These are phyloP conservation scores for Gloeostereum incarnatum DNA, from an alignment of 768 basidiomycete genomes.

Conservation along the genomic window DNA sequence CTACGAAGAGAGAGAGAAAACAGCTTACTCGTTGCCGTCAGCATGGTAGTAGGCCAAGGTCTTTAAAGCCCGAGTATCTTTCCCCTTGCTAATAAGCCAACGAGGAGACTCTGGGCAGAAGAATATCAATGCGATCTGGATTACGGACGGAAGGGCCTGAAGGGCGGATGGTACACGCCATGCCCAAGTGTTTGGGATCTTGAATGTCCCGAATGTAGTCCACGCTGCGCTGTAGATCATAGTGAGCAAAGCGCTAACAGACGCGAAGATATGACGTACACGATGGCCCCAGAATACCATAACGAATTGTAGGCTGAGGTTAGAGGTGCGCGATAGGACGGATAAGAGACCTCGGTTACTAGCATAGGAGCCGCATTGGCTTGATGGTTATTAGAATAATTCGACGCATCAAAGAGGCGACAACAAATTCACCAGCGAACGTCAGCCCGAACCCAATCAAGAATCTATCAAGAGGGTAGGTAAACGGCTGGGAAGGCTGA, in stretches of 20 bases:
- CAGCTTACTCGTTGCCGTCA: conserved; percentile 49
- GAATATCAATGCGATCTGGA: conserved; percentile 58
- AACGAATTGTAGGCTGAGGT: conserved; percentile 39
- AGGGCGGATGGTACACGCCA: conserved; percentile 79
- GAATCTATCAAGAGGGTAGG: conserved; percentile 3
- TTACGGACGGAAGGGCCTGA: conserved; percentile 59
- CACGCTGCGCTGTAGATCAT: too few species aligned
- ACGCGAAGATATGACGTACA: conserved; percentile 18
- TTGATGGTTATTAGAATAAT: conserved; percentile 10
- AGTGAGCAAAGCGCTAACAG: too few species aligned
- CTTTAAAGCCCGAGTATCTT: conserved; percentile 56
- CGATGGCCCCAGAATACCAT: conserved; percentile 47
- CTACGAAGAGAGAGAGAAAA: neutral
- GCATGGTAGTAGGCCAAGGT: conserved; percentile 80
- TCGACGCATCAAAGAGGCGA: conserved; percentile 10
- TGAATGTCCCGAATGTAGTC: conserved; percentile 77
- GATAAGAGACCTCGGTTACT: conserved; percentile 40
- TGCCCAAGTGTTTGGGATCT: conserved; percentile 57
- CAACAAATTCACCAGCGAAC: conserved; percentile 24
- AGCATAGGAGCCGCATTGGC: conserved; percentile 36
- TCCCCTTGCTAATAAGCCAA: conserved; percentile 72
- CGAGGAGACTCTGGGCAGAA: conserved; percentile 80
- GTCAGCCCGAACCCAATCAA: conserved; percentile 36
- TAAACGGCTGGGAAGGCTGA: neutral
- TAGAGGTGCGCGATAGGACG: conserved; percentile 26